Base-by-base conservation (phyloP, 768 basidiomycete species). In the Rhizopogon vesiculosus region DNA sequence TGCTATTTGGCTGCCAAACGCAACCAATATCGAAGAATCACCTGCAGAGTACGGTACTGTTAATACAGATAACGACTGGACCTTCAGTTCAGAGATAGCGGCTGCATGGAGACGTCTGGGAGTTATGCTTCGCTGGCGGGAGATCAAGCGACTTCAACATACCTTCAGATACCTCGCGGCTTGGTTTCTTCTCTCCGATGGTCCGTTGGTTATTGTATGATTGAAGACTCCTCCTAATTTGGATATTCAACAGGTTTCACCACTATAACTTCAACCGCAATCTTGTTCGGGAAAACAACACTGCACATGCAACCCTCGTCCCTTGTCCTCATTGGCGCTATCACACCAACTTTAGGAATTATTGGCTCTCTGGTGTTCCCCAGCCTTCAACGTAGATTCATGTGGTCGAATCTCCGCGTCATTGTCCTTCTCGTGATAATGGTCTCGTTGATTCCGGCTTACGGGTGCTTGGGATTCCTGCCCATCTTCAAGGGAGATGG, bases 141-240 rank as follows among this genome's bases (percentile, higher is more conserved):
- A 96, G 65, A 83, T 95, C 41, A 80, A 80, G 67, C 80, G 80
- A 51, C 75, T 98, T 15, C 78, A 80, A 31, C 87, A 93, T 64
- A 93, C 94, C 1, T 98, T 95, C 76, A 80, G 80, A 61, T 98
- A 92, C 63, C 85, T 98, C 42, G 81, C 86, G 5, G 93, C 96
- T 0, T 98, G 95, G 94, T 95, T 97, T 68, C 78, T 98, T 12
- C 81, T 98, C 22, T 92, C 90, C 1, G 95, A 98, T 63, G 91
- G 93, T 90, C 51, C 43, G 81, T 69, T 31, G 6, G 25, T 48
- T 0, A 29, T 33, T 19, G 10, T n/a, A 22, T 7, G 39, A 39
- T 29, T 1, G 25, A 16, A 40, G 13, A 0, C 15, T 13, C 19
- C 13, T 38, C 12, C 16, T 42, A n/a, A 39, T 18, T 38, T 4